Evolutionary conservation across 306 rosid genomes (phyloP).

Genomic region (Alnus glutinosa): DNA sequence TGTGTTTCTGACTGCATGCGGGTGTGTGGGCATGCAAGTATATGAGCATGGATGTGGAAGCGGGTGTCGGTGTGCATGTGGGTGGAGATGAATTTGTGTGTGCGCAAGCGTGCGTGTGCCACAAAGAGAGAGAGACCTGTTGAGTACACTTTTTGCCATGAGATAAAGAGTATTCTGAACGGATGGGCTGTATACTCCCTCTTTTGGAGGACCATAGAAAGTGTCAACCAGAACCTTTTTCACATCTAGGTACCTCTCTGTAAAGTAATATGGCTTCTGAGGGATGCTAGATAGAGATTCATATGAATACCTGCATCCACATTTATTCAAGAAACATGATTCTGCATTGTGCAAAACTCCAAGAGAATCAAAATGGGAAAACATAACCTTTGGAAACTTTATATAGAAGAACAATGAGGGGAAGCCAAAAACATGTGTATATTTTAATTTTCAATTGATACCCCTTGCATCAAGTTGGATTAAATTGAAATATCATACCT

Average conservation of each 20-base stretch:
- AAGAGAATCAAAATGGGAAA: slow-evolving; percentile 1
- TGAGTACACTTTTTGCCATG: slow-evolving; percentile 75
- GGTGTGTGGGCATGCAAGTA: neutral
- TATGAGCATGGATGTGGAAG: neutral
- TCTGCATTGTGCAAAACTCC: slow-evolving; percentile 11
- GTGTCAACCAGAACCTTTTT: slow-evolving; percentile 69
- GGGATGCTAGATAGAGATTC: slow-evolving; percentile 60
- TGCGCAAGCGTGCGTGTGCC: neutral
- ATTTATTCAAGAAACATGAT: slow-evolving; percentile 20
- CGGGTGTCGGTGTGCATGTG: neutral
- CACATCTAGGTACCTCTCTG: slow-evolving; percentile 59
- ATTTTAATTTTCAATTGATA: neutral
- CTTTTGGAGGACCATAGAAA: slow-evolving; percentile 74
- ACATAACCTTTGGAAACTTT: neutral
- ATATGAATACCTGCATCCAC: slow-evolving; percentile 67
- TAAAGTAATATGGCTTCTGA: slow-evolving; percentile 59
- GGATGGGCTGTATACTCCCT: slow-evolving; percentile 86
- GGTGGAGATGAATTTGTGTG: too few species aligned
- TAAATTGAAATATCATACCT: slow-evolving; percentile 41
- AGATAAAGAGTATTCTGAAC: slow-evolving; percentile 89
- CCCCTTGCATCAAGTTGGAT: neutral
- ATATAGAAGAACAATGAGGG: neutral
- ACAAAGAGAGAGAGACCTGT: slow-evolving; percentile 47
- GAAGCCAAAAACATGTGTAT: neutral
- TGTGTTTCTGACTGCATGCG: neutral